phyloP scores from a whole-genome alignment of 1,284 basidiomycete species.

The Peniophora sp. region DNA sequence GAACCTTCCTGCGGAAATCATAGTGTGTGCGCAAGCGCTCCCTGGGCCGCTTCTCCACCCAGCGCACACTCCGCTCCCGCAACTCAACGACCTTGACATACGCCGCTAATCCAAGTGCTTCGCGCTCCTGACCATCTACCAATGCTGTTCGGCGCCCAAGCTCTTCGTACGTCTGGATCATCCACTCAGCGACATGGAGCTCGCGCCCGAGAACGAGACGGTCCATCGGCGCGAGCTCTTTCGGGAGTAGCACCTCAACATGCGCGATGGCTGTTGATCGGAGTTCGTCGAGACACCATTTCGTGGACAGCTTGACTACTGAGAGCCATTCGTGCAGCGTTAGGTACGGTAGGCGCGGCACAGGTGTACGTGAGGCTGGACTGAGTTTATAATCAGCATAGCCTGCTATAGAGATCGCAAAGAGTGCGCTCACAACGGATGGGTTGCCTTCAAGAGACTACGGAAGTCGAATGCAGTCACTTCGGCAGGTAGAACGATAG shows the following conservation, averaged over 20 bases:
- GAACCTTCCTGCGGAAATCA: not conserved
- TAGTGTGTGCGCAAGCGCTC: not conserved
- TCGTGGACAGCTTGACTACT: conserved; percentile 5
- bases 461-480: not conserved
- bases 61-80: not conserved
- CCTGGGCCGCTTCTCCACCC: not conserved
- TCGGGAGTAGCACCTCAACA: not conserved
- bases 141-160: not conserved
- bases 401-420: not conserved
- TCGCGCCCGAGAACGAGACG: not conserved
- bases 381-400: not conserved
- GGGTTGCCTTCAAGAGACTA: not conserved
- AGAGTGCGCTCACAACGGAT: not conserved
- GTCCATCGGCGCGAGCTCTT: not conserved
- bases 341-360: not conserved
- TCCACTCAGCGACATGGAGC: not conserved
- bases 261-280: not conserved
- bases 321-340: conserved; percentile 6
- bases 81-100: not conserved
- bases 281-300: conserved; percentile 6
- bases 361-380: not conserved
- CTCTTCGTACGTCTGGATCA: not conserved
- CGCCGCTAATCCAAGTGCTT: not conserved
- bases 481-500: not conserved
- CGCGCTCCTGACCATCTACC: not conserved